A percentile compares a stretch with the other conserved stretches of the same genome.
These are phyloP conservation scores for Penicillium crystallinum DNA, from an alignment of 495 filamentous ascomycete species.

Conservation along the genomic window DNA sequence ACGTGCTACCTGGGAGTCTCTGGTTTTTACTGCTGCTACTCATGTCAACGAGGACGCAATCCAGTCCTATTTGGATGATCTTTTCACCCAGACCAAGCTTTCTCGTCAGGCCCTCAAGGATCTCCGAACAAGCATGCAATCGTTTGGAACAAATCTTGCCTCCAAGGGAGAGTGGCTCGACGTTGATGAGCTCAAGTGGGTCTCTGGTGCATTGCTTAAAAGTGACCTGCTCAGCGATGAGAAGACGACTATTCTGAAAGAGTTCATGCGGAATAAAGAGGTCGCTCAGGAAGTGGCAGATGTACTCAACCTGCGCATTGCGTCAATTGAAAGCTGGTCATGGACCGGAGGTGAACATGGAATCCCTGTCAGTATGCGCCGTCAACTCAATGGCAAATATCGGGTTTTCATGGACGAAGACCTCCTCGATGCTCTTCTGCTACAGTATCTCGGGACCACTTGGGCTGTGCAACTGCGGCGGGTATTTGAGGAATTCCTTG, in stretches of 20 bases:
- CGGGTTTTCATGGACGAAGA: conserved; percentile 64
- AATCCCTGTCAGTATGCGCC: conserved; percentile 54
- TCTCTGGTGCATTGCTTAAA: conserved; percentile 48
- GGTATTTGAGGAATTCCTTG: conserved; percentile 27
- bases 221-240: conserved; percentile 56
- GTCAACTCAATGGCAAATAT: conserved; percentile 58
- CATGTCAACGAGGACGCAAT: conserved; percentile 44
- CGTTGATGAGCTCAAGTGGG: conserved; percentile 40
- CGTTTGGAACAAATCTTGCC: conserved; percentile 41
- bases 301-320: conserved; percentile 63
- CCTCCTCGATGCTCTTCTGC: conserved; percentile 58
- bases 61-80: conserved; percentile 42
- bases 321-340: conserved; percentile 53
- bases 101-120: conserved; percentile 39
- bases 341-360: conserved; percentile 45
- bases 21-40: conserved; percentile 48
- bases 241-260: conserved; percentile 52
- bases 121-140: conserved; percentile 38
- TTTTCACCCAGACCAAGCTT: conserved; percentile 44
- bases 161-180: conserved; percentile 30
- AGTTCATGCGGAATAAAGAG: conserved; percentile 52
- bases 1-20: conserved; percentile 49
- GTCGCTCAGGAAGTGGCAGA: conserved; percentile 58
- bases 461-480: conserved; percentile 55
- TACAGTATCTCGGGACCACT: conserved; percentile 59